Evolutionary conservation across 805 yeast genomes (phyloP), one percentile per base, ranked within the genome.

Genomic region (Ogataea kodamae): DNA sequence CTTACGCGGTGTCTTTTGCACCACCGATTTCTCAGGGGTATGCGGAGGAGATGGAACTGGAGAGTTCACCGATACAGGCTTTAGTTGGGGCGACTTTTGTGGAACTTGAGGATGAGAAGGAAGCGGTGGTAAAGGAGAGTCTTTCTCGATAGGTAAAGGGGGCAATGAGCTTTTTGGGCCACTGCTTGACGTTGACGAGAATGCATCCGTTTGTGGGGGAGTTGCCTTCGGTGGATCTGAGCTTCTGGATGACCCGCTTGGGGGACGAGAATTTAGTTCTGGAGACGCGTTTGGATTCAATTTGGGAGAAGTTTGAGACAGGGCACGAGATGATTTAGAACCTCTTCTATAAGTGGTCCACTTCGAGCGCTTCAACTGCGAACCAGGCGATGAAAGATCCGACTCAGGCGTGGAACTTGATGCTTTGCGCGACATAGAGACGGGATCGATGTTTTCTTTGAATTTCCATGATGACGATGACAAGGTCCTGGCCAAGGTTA

Each of bases 401-500:
- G 39, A 29, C 12, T 46, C 44, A 1, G 37, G 14, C 11, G 31
- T 33, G 13, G 33, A 29, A 3, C 29, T 28, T 5, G 46, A 34
- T 9, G 39, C 20, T 11, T 39, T 25, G 11, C 31, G 33, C 9
- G 43, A 28, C 9, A 32, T 8, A 2, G 40, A 30, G 11, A 28
- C 18, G n/a, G 61, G 64, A 28, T 66, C 59, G 5, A 67, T 72
- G 21, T 62, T 58, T 41, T 54, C 65, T 49, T 72, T 78, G 4
- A 68, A 65, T 34, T 67, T 70, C 9, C 81, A 64, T 0, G 86
- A 75, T 0, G 82, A 72, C 28, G 85, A 72, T 2, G 90, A 81
- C 30, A 87, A 66, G 1, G 92, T 78, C 50, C 94, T 66, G 0
- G 95, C 96, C 36, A 86, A 65, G 0, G 94, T 77, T 5, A 81